Base-by-base conservation (phyloP, 225 moss, liverwort and hornwort species). In the Sphagnum tenellum region DNA sequence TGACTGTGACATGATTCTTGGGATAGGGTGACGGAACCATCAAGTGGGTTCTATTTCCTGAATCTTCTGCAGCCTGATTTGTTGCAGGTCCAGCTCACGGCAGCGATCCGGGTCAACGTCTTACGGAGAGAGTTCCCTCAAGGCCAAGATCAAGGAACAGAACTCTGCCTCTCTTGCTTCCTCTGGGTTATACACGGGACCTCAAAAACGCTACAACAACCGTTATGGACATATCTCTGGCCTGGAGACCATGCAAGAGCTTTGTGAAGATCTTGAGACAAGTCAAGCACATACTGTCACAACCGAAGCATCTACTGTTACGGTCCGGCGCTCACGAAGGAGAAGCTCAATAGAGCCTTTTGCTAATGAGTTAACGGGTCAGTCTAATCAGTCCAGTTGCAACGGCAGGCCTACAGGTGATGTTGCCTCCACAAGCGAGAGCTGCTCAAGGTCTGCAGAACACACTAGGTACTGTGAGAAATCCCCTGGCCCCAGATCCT, bases 241-340 rank as follows among this genome's bases (percentile, higher is more conserved):
- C 66, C 75, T 84, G 71, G 84, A 84, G 73, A 71, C 84, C 12
- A 84, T 84, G 84, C 78, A 77, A 75, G 84, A 78, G 70, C 57
- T 67, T 57, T 53, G 68, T 2, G 84, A 84, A 64, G 84, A 84
- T 64, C 63, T 59, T 55, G 84, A 84, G 62, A 50, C 71, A 50
- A 29, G 29, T 29, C 29, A 29, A 29, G 29, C 29, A 29, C 29
- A 1, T 29, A 29, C 29, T 29, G 29, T 29, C 29, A 29, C 29
- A 29, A 29, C 29, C 29, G 80, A 73, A 66, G 5, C 66, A 48
- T 56, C 73, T 45, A 54, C 61, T 59, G 64, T 45, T 44, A 46
- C 66, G n/a, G 69, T 61, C 70, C 48, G 63, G 67, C 70, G 66
- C 66, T 67, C 73, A 64, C 80, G 68, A 58, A 64, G 77, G 52